Conservation (phyloP, 2,329 filamentous ascomycete species). For the Hawksworthiomyces lignivorus region DNA sequence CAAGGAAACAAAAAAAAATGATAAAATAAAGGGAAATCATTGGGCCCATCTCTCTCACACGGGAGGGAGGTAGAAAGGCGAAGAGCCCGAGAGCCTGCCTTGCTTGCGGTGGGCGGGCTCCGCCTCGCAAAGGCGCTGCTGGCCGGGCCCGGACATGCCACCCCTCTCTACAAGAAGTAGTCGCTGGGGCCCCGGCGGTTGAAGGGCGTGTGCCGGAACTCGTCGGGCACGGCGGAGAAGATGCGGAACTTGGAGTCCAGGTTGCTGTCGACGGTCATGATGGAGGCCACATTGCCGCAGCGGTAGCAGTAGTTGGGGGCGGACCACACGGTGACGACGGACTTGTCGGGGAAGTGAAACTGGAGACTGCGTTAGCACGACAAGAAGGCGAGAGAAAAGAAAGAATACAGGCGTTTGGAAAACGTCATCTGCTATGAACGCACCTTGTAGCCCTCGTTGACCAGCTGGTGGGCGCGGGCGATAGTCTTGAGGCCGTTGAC, state of each 20-base stretch:
- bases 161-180: slow-evolving; percentile 53
- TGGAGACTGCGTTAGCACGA: too few relatives aligned
- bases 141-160: too few relatives aligned
- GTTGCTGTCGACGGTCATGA: slow-evolving; percentile 84
- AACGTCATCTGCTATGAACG: too few relatives aligned
- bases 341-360: slow-evolving; percentile 93
- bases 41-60: too few relatives aligned
- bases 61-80: too few relatives aligned
- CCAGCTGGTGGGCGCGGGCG: slow-evolving; percentile 92
- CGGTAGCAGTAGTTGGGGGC: slow-evolving; percentile 94
- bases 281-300: slow-evolving; percentile 93
- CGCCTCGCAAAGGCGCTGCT: too few relatives aligned
- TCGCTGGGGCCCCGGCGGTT: slow-evolving; percentile 60
- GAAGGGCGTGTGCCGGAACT: slow-evolving; percentile 70
- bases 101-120: too few relatives aligned
- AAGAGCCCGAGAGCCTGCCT: too few relatives aligned
- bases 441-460: slow-evolving; percentile 97
- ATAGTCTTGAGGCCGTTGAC: slow-evolving; percentile 96
- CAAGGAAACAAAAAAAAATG: background rate
- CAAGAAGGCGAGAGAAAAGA: background rate
- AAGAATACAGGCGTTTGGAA: background rate
- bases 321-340: slow-evolving; percentile 96
- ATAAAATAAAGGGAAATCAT: background rate
- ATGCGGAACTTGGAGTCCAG: slow-evolving; percentile 88
- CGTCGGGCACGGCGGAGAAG: slow-evolving; percentile 81